Percentiles rank a stretch among this genome's conserved stretches.
phyloP scores from a whole-genome alignment of 192 early-diverging fungal genomes.

The Rhizoclosmatium sp. region DNA sequence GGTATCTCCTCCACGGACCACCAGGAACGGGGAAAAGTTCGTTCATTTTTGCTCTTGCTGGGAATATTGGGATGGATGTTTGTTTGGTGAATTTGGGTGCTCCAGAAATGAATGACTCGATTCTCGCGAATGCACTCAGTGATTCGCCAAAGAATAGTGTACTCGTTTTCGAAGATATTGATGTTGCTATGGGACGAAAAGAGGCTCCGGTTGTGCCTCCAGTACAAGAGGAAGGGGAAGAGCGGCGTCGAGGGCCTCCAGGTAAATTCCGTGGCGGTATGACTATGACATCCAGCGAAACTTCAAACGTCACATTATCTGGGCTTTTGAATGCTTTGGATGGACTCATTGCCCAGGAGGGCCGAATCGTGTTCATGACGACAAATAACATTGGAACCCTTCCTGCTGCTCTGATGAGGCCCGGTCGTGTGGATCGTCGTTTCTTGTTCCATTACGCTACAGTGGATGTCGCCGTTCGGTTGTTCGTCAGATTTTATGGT shows the following conservation, averaged over 20 bases:
- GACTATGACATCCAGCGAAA: background rate
- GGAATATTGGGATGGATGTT: slow-evolving; percentile 86
- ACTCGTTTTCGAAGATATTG: slow-evolving; percentile 73
- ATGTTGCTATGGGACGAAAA: slow-evolving; percentile 67
- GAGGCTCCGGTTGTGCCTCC: background rate
- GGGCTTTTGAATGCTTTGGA: slow-evolving; percentile 89
- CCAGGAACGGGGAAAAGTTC: slow-evolving; percentile 93
- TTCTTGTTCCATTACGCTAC: slow-evolving; percentile 79
- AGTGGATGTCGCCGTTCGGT: slow-evolving; percentile 66
- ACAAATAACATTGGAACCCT: slow-evolving; percentile 80
- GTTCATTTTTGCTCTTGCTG: slow-evolving; percentile 88
- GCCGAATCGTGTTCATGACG: slow-evolving; percentile 90
- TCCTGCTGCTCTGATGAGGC: slow-evolving; percentile 64
- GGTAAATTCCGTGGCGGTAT: slow-evolving; percentile 34
- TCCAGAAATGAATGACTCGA: slow-evolving; percentile 81
- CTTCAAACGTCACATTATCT: slow-evolving; percentile 43
- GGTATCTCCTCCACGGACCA: slow-evolving; percentile 87
- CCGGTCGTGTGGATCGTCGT: slow-evolving; percentile 59
- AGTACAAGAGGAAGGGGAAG: slow-evolving; percentile 33
- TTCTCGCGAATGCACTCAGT: slow-evolving; percentile 31
- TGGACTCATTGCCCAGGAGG: slow-evolving; percentile 83
- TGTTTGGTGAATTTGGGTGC: slow-evolving; percentile 87
- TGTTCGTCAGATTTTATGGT: slow-evolving; percentile 85
- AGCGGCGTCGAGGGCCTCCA: slow-evolving; percentile 15
- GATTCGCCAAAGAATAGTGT: slow-evolving; percentile 55